Evolutionary conservation across 2,329 filamentous ascomycete genomes (phyloP), one percentile per base, ranked within the genome.

Genomic region (Claviceps pazoutovae): DNA sequence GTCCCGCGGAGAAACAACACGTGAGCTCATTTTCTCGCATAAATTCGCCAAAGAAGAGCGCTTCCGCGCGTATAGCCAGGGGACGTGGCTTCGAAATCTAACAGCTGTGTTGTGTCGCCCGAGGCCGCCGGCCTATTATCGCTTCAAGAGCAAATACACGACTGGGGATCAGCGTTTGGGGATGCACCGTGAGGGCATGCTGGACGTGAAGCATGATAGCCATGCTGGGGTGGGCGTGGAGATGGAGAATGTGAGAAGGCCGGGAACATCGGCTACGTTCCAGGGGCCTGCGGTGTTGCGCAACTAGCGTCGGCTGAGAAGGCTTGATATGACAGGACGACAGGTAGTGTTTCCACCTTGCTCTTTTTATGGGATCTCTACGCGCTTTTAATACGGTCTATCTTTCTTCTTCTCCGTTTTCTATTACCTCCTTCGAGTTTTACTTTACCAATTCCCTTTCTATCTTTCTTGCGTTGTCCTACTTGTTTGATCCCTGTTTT

Each of bases 1-100:
- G 71, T 85, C 82, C 6, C 78, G 91, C 36, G 93, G 91, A 48
- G 91, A 98, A 72, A 98, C 91, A 0, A 98, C 93, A 1, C 78
- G 93, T 59, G 93, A 98, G 68, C 96, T 95, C 66, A 80, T 98
- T 57, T 95, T 95, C 68, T 90, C 86, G 4, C 88, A 95, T 68
- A 97, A 97, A 67, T 97, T 98, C 65, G 73, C 84, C 56, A 94
- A 93, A 70, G 84, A 85, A 60, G 91, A 98, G 65, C 82, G 93
- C 13, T 94, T 95, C 67, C 77, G 90, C 44, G 88, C 93, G 1
- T 98, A 95, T 60, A 90, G 82, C 1, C 89, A 94, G 62, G 83
- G 82, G 38, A 84, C 73, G 58, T 72, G 84, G 47, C 67, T 85
- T 61, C 83, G 77, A 61, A 98, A 98, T 67, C 89, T 87, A 78